Percentiles rank a stretch among this genome's conserved stretches.
These are phyloP conservation scores for Tolypocladium guangdongense DNA, from an alignment of 2,329 filamentous ascomycete genomes.

Conservation along the genomic window DNA sequence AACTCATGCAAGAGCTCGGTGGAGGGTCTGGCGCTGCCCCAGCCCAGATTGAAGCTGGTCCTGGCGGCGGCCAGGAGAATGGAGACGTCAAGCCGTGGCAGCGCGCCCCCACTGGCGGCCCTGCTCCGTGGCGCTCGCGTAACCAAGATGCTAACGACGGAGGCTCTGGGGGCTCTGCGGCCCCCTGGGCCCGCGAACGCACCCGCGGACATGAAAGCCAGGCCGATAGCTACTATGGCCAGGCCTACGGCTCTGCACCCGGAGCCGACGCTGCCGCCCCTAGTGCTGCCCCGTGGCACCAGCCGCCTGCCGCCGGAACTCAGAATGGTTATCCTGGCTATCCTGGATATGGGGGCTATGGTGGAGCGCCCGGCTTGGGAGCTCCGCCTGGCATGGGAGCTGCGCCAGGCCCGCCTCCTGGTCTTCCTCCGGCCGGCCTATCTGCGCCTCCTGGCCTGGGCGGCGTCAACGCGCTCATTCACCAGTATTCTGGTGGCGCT, in stretches of 20 bases:
- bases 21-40: constrained; percentile 58
- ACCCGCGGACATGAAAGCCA: constrained; percentile 33
- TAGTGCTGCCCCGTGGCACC: constrained; percentile 31
- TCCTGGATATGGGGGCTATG: constrained; percentile 36
- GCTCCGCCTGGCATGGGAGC: constrained; percentile 25
- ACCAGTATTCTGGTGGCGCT: constrained; percentile 47
- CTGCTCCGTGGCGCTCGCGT: constrained; percentile 67
- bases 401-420: constrained; percentile 31
- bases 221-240: constrained; percentile 13
- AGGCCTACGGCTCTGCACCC: constrained; percentile 4
- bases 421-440: constrained; percentile 32
- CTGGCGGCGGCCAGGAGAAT: constrained; percentile 43
- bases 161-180: constrained; percentile 32
- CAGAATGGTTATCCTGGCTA: constrained; percentile 47
- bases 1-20: constrained; percentile 96
- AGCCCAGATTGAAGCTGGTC: constrained; percentile 78
- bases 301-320: constrained; percentile 34
- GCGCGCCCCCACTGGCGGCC: constrained; percentile 69
- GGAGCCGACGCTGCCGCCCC: constrained; percentile 19
- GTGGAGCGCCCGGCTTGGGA: constrained; percentile 14
- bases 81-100: constrained; percentile 76
- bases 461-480: constrained; percentile 54
- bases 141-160: constrained; percentile 40
- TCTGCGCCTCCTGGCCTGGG: constrained; percentile 44
- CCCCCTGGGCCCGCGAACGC: constrained; percentile 54